phyloP scores from a whole-genome alignment of 2,329 filamentous ascomycete species.

The Tolypocladium ovalisporum region DNA sequence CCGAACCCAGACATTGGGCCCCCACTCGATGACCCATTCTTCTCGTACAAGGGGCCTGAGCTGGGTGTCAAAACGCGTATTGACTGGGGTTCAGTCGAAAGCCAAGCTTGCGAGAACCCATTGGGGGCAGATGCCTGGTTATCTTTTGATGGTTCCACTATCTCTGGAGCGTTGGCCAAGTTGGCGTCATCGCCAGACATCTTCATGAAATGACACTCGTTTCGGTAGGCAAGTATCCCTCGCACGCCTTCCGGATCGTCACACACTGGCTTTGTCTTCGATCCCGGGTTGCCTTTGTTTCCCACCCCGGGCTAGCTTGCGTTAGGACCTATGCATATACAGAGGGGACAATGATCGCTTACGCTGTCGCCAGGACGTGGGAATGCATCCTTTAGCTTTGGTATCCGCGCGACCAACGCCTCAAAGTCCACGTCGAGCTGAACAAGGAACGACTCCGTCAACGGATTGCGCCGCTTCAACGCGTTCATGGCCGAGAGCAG shows the following conservation, averaged over 20 bases:
- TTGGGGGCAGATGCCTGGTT: conserved; percentile 11
- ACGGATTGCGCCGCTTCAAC: conserved; percentile 74
- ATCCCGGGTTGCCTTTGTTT: conserved; percentile 7
- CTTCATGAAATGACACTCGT: conserved; percentile 33
- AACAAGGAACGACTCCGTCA: conserved; percentile 89
- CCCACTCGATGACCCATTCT: conserved; percentile 12
- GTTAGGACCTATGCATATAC: conserved; percentile 9
- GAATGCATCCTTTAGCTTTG: conserved; percentile 43
- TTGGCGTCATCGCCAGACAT: conserved; percentile 28
- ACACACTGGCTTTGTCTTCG: conserved; percentile 12
- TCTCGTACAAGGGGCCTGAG: conserved; percentile 23
- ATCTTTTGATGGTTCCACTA: conserved; percentile 23
- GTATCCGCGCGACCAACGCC: conserved; percentile 52
- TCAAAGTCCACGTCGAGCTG: conserved; percentile 90
- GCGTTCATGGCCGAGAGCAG: conserved; percentile 84
- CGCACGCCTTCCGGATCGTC: conserved; percentile 23
- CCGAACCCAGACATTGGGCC: conserved; percentile 25
- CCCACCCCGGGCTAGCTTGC: conserved; percentile 16
- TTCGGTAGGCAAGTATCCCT: conserved; percentile 32
- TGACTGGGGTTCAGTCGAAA: conserved; percentile 24
- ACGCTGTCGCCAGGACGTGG: conserved; percentile 41
- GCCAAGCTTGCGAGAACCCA: conserved; percentile 24
- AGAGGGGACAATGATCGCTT: conserved; percentile 16
- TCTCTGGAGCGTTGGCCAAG: conserved; percentile 24
- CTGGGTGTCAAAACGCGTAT: conserved; percentile 24